A percentile compares a stretch with the other conserved stretches of the same genome.
Evolutionary conservation across 208 protist genomes (phyloP).

Genomic region (Endotrypanum monterogeii): DNA sequence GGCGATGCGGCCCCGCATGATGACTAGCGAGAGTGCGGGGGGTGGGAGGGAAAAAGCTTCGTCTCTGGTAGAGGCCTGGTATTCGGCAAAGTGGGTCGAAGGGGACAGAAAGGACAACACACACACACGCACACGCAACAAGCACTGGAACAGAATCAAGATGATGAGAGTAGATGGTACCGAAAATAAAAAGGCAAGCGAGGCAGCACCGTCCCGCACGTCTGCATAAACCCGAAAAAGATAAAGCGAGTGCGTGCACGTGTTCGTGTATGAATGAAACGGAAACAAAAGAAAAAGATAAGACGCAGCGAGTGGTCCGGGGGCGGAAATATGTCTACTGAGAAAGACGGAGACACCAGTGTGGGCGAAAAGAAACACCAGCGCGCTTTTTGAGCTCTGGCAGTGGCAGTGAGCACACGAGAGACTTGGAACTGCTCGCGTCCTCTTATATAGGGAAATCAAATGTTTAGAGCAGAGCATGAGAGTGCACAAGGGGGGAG

Average conservation of each 20-base stretch:
- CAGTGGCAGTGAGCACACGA: background rate
- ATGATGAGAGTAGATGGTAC: background rate
- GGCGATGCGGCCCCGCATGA: constrained; percentile 4
- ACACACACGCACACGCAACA: background rate
- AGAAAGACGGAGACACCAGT: background rate
- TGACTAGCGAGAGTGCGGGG: background rate
- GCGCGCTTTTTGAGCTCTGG: background rate
- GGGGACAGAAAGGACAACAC: background rate
- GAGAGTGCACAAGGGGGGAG: background rate
- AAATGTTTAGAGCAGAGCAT: background rate
- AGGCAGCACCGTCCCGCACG: background rate
- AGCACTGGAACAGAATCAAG: background rate
- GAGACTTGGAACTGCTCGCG: background rate
- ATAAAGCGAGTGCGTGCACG: background rate
- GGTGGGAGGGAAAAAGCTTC: background rate
- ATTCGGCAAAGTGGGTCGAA: background rate
- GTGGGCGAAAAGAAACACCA: background rate
- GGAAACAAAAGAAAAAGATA: background rate
- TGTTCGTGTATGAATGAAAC: background rate
- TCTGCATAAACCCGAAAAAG: background rate
- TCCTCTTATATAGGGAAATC: no score
- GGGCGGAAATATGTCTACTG: no score
- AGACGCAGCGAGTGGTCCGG: background rate
- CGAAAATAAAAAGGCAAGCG: constrained; percentile 3
- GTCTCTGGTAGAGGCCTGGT: background rate